phyloP scores from a whole-genome alignment of 345 rosid species.

The Euclidium syriacum region DNA sequence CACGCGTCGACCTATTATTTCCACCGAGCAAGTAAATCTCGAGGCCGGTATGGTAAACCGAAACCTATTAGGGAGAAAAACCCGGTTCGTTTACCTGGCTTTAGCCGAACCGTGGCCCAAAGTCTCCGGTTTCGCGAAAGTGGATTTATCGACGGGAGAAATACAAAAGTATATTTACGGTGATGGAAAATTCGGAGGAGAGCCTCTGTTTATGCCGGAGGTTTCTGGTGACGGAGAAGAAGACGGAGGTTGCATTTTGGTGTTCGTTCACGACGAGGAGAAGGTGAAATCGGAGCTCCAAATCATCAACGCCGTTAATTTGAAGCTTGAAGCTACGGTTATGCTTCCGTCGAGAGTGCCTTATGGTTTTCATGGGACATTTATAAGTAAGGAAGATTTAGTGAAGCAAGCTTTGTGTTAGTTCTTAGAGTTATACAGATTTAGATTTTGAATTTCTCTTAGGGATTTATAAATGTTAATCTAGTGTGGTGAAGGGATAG shows the following conservation, averaged over 20 bases:
- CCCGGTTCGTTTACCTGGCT: conserved; percentile 58
- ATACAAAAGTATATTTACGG: conserved; percentile 52
- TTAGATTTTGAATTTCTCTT: not conserved
- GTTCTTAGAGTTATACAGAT: not conserved
- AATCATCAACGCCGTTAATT: conserved; percentile 46
- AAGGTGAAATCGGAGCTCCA: conserved; percentile 60
- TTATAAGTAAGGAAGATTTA: conserved; percentile 46
- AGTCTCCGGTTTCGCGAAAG: conserved; percentile 84
- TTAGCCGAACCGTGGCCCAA: conserved; percentile 88
- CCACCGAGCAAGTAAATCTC: conserved; percentile 54
- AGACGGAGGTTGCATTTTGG: conserved; percentile 55
- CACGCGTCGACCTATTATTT: conserved; percentile 46
- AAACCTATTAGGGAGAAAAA: conserved; percentile 61
- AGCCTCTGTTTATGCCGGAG: conserved; percentile 59
- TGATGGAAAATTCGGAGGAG: conserved; percentile 57
- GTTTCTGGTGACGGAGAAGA: conserved; percentile 29
- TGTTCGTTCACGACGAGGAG: conserved; percentile 70
- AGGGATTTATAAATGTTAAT: not conserved
- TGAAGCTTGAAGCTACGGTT: conserved; percentile 57
- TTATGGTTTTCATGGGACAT: conserved; percentile 82
- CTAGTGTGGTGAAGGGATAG: not conserved
- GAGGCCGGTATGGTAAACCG: conserved; percentile 93
- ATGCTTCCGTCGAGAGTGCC: conserved; percentile 80
- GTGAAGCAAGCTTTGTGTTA: conserved; percentile 40
- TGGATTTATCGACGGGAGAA: conserved; percentile 53